Conservation (phyloP, 169 alveolate genomes). For the Cryptosporidium canis region DNA sequence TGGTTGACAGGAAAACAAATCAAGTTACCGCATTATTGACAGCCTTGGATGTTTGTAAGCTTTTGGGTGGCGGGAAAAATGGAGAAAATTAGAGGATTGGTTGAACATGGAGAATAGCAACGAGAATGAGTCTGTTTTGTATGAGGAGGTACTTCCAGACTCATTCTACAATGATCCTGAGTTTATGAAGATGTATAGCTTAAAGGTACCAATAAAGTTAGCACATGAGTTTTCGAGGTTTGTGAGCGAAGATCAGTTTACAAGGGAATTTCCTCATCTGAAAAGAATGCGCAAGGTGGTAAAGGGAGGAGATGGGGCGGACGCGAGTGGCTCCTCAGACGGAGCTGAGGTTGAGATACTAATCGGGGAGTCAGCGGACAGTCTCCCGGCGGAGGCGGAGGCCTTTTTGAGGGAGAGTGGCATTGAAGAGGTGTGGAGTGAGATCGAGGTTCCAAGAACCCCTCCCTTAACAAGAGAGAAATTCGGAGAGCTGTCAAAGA, state of each 20-base stretch:
- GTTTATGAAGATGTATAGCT: background rate
- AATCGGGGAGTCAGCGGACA: conserved; percentile 25
- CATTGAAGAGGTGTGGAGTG: background rate
- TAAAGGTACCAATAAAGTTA: conserved; percentile 6
- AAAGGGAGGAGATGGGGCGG: background rate
- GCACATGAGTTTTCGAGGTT: conserved; percentile 31
- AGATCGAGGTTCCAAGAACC: conserved; percentile 76
- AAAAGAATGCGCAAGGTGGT: conserved; percentile 40
- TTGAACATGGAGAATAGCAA: background rate
- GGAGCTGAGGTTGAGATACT: conserved; percentile 11
- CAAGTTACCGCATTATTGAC: conserved; percentile 62
- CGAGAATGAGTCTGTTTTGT: background rate
- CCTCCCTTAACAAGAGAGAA: conserved; percentile 82
- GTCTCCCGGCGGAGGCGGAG: background rate
- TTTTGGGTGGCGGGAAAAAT: conserved; percentile 9
- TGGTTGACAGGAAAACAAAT: background rate
- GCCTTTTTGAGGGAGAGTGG: background rate
- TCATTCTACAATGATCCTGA: conserved; percentile 10
- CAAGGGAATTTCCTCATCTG: conserved; percentile 27
- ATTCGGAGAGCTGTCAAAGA: conserved; percentile 77
- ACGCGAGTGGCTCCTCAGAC: background rate
- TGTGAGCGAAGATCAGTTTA: background rate
- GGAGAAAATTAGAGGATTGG: background rate
- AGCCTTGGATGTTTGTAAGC: conserved; percentile 51
- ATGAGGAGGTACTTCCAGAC: conserved; percentile 62